phyloP scores from a whole-genome alignment of 2,329 filamentous ascomycete genomes.

The Capronia coronata region DNA sequence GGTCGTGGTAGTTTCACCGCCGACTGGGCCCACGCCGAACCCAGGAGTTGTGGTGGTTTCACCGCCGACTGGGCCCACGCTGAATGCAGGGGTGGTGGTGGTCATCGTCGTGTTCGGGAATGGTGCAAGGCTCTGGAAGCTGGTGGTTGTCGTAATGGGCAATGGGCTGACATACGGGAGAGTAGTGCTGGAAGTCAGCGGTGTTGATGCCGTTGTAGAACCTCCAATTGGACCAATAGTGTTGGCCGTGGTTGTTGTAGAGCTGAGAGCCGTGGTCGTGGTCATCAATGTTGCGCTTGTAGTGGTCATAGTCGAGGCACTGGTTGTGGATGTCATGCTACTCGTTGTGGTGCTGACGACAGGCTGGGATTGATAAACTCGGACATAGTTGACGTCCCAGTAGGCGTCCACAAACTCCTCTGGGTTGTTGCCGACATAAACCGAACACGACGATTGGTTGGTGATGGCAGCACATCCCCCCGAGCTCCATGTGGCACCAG shows the following conservation, averaged over 20 bases:
- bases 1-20: neutral
- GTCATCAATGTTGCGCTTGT: constrained; percentile 4
- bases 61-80: neutral
- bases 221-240: neutral
- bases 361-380: constrained; percentile 47
- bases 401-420: constrained; percentile 62
- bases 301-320: constrained; percentile 3
- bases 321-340: constrained; percentile 11
- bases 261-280: neutral
- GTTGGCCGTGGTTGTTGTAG: constrained; percentile 1
- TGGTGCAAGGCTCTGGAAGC: neutral
- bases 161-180: neutral
- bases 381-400: constrained; percentile 66
- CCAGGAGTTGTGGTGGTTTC: constrained; percentile 1
- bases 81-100: neutral
- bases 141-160: neutral
- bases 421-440: constrained; percentile 65
- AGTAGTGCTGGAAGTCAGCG: neutral
- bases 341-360: constrained; percentile 13
- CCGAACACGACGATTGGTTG: constrained; percentile 52
- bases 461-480: constrained; percentile 54
- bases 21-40: neutral
- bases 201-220: neutral
- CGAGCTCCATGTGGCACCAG: constrained; percentile 46
- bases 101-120: constrained; percentile 2